These are phyloP conservation scores for Naganishia friedmannii DNA, from an alignment of 768 basidiomycete species.

Conservation along the genomic window DNA sequence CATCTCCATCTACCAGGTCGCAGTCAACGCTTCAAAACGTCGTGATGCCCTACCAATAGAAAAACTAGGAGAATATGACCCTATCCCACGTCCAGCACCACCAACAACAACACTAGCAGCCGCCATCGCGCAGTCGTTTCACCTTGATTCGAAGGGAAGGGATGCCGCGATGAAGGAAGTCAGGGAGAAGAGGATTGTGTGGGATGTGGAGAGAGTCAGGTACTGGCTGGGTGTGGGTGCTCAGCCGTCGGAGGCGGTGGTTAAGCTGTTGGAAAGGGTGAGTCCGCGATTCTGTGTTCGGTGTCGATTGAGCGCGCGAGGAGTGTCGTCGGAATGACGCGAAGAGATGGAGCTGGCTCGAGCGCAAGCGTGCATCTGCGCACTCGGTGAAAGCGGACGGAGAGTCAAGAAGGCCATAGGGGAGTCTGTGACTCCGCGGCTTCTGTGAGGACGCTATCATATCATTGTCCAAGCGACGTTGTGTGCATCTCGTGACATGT, in stretches of 20 bases:
- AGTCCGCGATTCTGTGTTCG: constrained; percentile 44
- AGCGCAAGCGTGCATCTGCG: too few relatives aligned
- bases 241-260: constrained; percentile 71
- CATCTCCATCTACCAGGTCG: constrained; percentile 54
- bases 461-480: too few relatives aligned
- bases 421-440: too few relatives aligned
- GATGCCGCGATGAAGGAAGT: constrained; percentile 6
- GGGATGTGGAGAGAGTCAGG: constrained; percentile 84
- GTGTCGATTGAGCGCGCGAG: neutral
- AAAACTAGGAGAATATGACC: constrained; percentile 78
- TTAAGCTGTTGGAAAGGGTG: constrained; percentile 74
- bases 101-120: constrained; percentile 23
- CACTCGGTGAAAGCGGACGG: too few relatives aligned
- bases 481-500: too few relatives aligned
- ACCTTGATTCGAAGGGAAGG: constrained; percentile 20
- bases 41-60: constrained; percentile 86
- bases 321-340: neutral
- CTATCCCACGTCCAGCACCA: constrained; percentile 53
- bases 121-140: constrained; percentile 40
- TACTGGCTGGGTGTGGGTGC: constrained; percentile 89
- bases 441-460: too few relatives aligned
- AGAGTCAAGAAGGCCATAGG: too few relatives aligned
- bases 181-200: constrained; percentile 68
- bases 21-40: constrained; percentile 66
- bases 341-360: neutral